A percentile compares a stretch with the other conserved stretches of the same genome.
These are phyloP conservation scores for Neurospora sp. DNA, from an alignment of 2,329 filamentous ascomycete genomes.

Conservation along the genomic window DNA sequence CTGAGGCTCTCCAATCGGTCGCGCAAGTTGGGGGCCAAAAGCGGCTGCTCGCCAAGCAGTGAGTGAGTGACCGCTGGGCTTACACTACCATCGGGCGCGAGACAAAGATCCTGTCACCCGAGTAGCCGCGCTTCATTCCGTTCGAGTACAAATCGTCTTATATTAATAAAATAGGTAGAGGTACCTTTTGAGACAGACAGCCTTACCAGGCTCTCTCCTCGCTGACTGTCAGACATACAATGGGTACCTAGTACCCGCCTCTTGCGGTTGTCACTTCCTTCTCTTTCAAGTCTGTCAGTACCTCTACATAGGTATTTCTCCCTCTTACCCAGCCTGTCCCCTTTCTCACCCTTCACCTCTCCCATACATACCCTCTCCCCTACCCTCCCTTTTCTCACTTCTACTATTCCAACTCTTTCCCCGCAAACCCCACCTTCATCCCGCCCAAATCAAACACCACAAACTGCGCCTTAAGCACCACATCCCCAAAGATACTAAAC, in stretches of 20 bases:
- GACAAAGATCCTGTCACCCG: background rate
- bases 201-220: background rate
- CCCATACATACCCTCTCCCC: too few species aligned
- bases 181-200: background rate
- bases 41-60: too few species aligned
- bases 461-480: constrained; percentile 21
- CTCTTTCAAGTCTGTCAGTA: too few species aligned
- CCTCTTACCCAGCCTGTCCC: too few species aligned
- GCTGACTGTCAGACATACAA: background rate
- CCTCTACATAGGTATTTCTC: too few species aligned
- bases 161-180: too few species aligned
- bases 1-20: background rate
- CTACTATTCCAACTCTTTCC: constrained; percentile 13
- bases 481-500: constrained; percentile 22
- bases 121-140: background rate
- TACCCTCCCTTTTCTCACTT: background rate
- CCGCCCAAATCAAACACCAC: constrained; percentile 25
- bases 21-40: background rate
- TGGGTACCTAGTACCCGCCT: too few species aligned
- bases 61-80: background rate
- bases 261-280: background rate
- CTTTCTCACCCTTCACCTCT: too few species aligned
- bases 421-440: constrained; percentile 31
- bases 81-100: background rate
- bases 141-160: background rate